Base-by-base conservation (phyloP, 179 eudicot species). In the Gypsophila paniculata region DNA sequence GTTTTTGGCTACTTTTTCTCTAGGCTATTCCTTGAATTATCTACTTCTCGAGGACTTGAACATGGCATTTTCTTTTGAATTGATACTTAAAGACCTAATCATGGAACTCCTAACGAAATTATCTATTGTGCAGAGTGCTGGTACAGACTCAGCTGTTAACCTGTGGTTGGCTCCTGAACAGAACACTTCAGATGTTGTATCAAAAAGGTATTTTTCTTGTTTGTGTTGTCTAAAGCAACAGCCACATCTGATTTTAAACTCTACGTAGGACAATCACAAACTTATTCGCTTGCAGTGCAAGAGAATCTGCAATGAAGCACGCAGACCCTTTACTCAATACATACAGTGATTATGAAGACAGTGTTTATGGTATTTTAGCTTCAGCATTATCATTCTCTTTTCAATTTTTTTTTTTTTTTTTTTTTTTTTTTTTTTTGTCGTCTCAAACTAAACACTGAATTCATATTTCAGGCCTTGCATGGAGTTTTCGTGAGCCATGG, bases 401-500 rank as follows among this genome's bases (percentile, higher is more conserved):
- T 57, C n/a, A n/a, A n/a, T n/a, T n/a, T n/a, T n/a, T n/a, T n/a
- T n/a, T n/a, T n/a, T 57, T 49, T 61, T 22, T 58, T 46, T 54
- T 54, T 70, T 39, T 8, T n/a, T 57, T 49, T 61, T 22, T 58
- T 46, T 54, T 54, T 70, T 39, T 8, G 53, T 38, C 8, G 53
- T 26, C 48, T 51, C 58, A 51, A 46, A 67, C 68, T 65, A 61
- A 69, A 74, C 61, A 22, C 62, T 61, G 49, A 61, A 61, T 55
- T 29, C 76, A 54, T 72, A 38, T 75, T 73, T 70, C 85, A 91
- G 96, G 96, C 60, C 87, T 94, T 72, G 85, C 99, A 77, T 94
- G 99, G 99, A 94, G 99, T 76, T 86, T 85, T 61, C 80, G 97
- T 29, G 97, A 94, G 74, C 97, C 97, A 68, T 87, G 91, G 89